Conservation (phyloP, 1,284 basidiomycete genomes). For the Cerioporus squamosus region DNA sequence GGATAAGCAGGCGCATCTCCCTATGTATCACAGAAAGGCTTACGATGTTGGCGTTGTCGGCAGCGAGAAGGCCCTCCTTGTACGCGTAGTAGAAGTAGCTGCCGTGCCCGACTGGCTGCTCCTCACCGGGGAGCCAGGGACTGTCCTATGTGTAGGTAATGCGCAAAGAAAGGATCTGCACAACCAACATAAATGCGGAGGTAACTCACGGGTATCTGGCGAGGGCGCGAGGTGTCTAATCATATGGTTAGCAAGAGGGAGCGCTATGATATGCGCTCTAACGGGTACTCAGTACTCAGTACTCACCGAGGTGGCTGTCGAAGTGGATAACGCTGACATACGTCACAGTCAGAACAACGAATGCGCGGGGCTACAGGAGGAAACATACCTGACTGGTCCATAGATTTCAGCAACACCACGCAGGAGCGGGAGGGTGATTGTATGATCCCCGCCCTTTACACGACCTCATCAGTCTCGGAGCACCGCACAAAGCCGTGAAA, state of each 20-base stretch:
- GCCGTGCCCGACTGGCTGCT: conserved; percentile 42
- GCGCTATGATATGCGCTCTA: no score
- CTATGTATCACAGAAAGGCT: no score
- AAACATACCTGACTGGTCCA: conserved; percentile 34
- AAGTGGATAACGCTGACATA: conserved; percentile 47
- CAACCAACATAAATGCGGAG: no score
- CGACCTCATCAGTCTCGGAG: not conserved
- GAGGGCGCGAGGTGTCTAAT: conserved; percentile 37
- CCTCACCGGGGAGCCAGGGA: conserved; percentile 40
- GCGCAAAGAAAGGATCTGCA: no score
- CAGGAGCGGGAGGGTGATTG: conserved; percentile 43
- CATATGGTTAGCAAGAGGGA: not conserved
- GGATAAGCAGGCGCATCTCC: no score
- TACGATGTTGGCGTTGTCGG: conserved; percentile 43
- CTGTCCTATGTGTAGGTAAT: conserved; percentile 12
- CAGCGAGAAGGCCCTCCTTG: conserved; percentile 41
- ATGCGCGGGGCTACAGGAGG: no score
- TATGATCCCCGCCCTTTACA: conserved; percentile 42
- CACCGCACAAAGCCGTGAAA: not conserved
- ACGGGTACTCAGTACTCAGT: no score
- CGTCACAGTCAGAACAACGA: no score
- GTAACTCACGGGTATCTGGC: conserved; percentile 12
- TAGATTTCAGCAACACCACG: conserved; percentile 40
- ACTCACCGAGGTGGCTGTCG: conserved; percentile 41
- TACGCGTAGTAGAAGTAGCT: conserved; percentile 45